These are phyloP conservation scores for Epichloe scottii DNA, from an alignment of 2,329 filamentous ascomycete species.

Conservation along the genomic window DNA sequence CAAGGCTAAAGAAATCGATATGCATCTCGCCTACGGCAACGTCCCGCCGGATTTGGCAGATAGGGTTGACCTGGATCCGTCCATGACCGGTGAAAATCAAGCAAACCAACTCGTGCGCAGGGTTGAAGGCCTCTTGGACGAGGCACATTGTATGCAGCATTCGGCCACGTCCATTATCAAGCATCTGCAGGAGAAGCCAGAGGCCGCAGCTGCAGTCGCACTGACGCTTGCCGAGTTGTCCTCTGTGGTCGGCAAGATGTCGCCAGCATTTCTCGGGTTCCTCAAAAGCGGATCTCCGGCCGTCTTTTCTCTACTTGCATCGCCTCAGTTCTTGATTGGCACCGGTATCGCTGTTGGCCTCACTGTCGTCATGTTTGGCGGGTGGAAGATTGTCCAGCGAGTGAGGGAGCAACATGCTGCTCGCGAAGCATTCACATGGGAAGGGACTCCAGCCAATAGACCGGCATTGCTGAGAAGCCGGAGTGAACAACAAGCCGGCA, in stretches of 20 bases:
- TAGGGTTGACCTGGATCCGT: constrained; percentile 34
- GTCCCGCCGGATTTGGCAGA: constrained; percentile 55
- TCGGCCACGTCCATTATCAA: constrained; percentile 72
- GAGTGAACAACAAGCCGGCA: constrained; percentile 19
- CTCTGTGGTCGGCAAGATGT: constrained; percentile 69
- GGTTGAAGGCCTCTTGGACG: constrained; percentile 67
- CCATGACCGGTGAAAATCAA: constrained; percentile 35
- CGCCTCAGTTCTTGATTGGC: constrained; percentile 89
- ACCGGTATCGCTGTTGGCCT: constrained; percentile 80
- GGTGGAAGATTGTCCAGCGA: constrained; percentile 93
- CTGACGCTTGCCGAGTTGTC: constrained; percentile 87
- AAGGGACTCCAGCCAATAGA: constrained; percentile 12
- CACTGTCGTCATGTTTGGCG: constrained; percentile 91
- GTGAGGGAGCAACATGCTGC: constrained; percentile 39
- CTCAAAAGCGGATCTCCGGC: constrained; percentile 75
- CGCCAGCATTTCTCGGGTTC: constrained; percentile 61
- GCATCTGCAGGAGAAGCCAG: constrained; percentile 57
- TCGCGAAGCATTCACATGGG: constrained; percentile 17
- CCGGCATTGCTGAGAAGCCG: constrained; percentile 16
- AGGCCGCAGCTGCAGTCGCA: constrained; percentile 87
- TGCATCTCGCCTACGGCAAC: constrained; percentile 84
- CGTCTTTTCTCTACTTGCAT: constrained; percentile 74
- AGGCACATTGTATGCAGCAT: constrained; percentile 81
- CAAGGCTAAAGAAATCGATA: constrained; percentile 53
- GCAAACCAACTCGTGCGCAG: constrained; percentile 51